phyloP scores from a whole-genome alignment of 495 filamentous ascomycete genomes.

The Penicillium ucsense region DNA sequence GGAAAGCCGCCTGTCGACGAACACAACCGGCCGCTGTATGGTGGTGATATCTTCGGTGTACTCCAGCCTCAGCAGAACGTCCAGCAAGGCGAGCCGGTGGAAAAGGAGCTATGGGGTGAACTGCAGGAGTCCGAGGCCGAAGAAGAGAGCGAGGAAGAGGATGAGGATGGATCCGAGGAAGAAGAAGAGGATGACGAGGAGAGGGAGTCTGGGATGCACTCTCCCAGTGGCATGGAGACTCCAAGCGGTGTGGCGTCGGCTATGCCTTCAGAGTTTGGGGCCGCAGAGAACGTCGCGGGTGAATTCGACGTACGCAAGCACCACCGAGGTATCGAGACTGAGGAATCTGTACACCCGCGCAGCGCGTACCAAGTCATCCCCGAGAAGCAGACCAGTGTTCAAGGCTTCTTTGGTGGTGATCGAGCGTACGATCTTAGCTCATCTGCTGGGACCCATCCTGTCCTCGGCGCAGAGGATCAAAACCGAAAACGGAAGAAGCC shows the following conservation, averaged over 20 bases:
- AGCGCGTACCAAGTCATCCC: conserved; percentile 84
- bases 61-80: conserved; percentile 52
- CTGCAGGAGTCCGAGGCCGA: conserved; percentile 80
- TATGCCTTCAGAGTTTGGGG: conserved; percentile 66
- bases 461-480: conserved; percentile 75
- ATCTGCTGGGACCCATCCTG: conserved; percentile 44
- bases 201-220: conserved; percentile 56
- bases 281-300: conserved; percentile 63
- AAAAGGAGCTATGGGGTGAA: conserved; percentile 87
- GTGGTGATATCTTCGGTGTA: conserved; percentile 88
- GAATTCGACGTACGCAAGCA: conserved; percentile 91
- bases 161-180: conserved; percentile 66
- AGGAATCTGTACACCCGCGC: conserved; percentile 63
- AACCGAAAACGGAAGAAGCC: conserved; percentile 85
- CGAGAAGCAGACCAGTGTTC: conserved; percentile 69
- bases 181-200: conserved; percentile 58
- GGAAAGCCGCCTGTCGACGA: conserved; percentile 94
- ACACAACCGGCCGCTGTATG: conserved; percentile 78
- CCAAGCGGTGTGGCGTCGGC: conserved; percentile 71
- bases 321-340: conserved; percentile 76
- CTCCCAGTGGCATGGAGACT: conserved; percentile 69
- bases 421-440: conserved; percentile 75
- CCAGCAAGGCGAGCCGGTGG: conserved; percentile 68
- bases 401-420: conserved; percentile 95
- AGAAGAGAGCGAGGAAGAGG: conserved; percentile 67